These are phyloP conservation scores for Penicillium nordicum DNA, from an alignment of 2,329 filamentous ascomycete species.

Conservation along the genomic window DNA sequence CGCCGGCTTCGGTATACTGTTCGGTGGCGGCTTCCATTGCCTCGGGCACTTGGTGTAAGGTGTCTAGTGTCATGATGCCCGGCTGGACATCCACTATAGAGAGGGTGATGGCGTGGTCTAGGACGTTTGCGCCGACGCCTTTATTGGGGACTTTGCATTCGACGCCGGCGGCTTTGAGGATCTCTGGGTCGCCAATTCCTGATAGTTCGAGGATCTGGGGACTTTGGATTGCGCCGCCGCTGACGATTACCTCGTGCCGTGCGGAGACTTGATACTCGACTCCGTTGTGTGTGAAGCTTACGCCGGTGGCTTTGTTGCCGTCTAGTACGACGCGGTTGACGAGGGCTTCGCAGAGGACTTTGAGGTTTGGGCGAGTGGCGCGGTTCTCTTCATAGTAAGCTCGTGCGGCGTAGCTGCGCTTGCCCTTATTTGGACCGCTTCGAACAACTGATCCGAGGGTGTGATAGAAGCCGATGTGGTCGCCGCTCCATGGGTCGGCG, in stretches of 20 bases:
- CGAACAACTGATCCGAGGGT: constrained; percentile 31
- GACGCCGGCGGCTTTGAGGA: constrained; percentile 43
- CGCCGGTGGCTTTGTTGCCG: constrained; percentile 32
- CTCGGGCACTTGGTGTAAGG: constrained; percentile 9
- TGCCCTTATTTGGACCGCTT: constrained; percentile 22
- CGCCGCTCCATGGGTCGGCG: constrained; percentile 36
- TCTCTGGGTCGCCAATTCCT: constrained; percentile 52
- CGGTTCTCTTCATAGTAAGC: constrained; percentile 39
- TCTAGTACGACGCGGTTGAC: constrained; percentile 34
- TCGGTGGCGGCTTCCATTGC: constrained; percentile 11
- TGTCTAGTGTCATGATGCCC: constrained; percentile 9
- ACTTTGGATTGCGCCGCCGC: constrained; percentile 56
- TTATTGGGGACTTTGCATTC: constrained; percentile 42
- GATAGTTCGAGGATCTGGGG: constrained; percentile 60
- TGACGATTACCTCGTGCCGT: constrained; percentile 55
- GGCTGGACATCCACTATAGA: constrained; percentile 13
- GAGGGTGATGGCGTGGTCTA: constrained; percentile 39
- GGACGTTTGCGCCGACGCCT: constrained; percentile 49
- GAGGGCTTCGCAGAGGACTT: constrained; percentile 45
- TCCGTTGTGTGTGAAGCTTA: constrained; percentile 42
- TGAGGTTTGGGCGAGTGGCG: constrained; percentile 42
- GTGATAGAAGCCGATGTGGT: constrained; percentile 38
- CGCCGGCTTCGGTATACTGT: constrained; percentile 7
- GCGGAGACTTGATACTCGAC: constrained; percentile 34
- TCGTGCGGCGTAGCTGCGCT: constrained; percentile 42